Percentiles rank a stretch among this genome's conserved stretches.
Evolutionary conservation across 176 grass and related monocot species (phyloP).

Genomic region (Carex scoparia): DNA sequence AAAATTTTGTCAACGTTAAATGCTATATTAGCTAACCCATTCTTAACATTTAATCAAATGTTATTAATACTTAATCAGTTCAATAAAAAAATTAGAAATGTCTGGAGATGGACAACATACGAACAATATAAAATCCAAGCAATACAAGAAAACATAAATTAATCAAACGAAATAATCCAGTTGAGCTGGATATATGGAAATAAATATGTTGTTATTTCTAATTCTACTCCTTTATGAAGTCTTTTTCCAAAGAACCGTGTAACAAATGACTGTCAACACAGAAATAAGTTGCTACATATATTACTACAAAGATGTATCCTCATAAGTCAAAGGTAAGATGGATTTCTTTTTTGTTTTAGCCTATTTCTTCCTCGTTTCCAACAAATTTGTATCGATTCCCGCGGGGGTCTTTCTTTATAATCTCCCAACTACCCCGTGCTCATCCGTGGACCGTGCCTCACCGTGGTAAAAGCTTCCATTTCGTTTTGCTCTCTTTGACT

Average conservation of each 20-base stretch:
- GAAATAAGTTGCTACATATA: background rate
- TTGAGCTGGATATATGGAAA: too few relatives aligned
- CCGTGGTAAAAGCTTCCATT: background rate
- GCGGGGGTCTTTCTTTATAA: background rate
- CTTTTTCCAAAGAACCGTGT: background rate
- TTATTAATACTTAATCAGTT: too few relatives aligned
- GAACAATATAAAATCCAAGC: too few relatives aligned
- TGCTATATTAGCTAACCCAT: too few relatives aligned
- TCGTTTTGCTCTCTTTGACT: background rate
- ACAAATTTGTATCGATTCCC: background rate
- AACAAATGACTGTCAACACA: background rate
- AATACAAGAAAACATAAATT: background rate
- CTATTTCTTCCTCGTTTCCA: background rate
- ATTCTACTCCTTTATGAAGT: background rate
- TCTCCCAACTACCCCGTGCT: background rate
- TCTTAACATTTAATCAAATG: too few relatives aligned
- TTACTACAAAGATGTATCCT: background rate
- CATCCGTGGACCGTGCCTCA: background rate
- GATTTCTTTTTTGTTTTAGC: background rate
- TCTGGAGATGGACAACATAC: too few relatives aligned
- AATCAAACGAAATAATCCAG: background rate
- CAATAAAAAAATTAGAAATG: too few relatives aligned
- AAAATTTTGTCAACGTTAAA: too few relatives aligned
- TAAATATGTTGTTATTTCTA: too few relatives aligned
- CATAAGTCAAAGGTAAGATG: background rate